These are phyloP conservation scores for Neurospora sp. DNA, from an alignment of 495 filamentous ascomycete genomes.

Conservation along the genomic window DNA sequence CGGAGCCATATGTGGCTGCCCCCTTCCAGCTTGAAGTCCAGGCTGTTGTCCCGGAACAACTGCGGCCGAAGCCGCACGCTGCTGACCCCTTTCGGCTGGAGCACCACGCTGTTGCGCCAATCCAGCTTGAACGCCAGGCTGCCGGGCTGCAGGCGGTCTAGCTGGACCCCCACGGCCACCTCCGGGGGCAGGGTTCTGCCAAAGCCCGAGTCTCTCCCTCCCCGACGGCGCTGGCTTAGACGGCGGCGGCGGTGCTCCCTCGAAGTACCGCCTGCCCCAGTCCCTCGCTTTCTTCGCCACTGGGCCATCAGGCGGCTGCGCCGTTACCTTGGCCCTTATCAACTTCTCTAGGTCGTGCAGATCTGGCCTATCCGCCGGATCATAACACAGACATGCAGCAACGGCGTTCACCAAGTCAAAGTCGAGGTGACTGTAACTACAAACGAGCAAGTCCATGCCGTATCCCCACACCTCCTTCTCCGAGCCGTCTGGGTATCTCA, in stretches of 20 bases:
- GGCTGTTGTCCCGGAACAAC: not conserved
- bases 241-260: not conserved
- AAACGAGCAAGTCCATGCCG: slow-evolving; percentile 1
- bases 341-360: not conserved
- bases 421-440: not conserved
- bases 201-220: not conserved
- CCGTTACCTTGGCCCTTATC: not conserved
- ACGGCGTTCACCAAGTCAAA: not conserved
- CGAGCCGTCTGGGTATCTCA: not conserved
- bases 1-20: not conserved
- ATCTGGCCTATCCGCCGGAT: not conserved
- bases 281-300: not conserved
- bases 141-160: not conserved
- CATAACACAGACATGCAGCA: not conserved
- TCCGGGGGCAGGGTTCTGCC: not conserved
- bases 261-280: not conserved
- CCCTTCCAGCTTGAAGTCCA: not conserved
- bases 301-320: not conserved
- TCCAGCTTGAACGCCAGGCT: not conserved
- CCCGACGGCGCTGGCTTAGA: not conserved
- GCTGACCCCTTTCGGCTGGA: not conserved
- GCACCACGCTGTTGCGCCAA: not conserved
- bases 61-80: not conserved
- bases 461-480: not conserved
- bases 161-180: not conserved